Base-by-base conservation (phyloP, 2,329 filamentous ascomycete genomes). In the Xylariaceae sp. region DNA sequence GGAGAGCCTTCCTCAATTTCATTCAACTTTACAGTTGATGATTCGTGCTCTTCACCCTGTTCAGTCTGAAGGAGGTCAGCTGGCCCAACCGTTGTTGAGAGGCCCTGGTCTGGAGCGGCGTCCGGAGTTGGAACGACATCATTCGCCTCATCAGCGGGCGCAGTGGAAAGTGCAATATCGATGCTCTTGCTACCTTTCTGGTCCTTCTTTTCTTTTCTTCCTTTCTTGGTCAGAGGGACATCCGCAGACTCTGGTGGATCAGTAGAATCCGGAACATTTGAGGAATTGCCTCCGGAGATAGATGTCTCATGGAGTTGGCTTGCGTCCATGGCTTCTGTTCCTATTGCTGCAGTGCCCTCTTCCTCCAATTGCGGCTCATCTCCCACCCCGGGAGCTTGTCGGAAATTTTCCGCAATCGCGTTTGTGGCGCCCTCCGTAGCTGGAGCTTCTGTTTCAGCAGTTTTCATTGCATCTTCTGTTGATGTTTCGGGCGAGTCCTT, bases 201-300 rank as follows among this genome's bases (percentile, higher is more conserved):
- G 52, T 67, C 64, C 51, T 64, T 66, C 57, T 67, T 67, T 39
- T 59, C 58, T 50, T 68, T 69, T 46, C 63, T 62, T 38, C 52
- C 51, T 48, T 62, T 62, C 47, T 62, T 61, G 10, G 53, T 51
- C 31, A 27, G 33, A 14, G 9, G 33, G 33, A 15, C 33, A 15
- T 36, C 33, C 22, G 22, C 22, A 27, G 22, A 27, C 7, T 27
- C 22, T 5, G 22, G 22, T 27, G 22, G 4, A 27, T 27, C 22
- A 5, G 22, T 27, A 27, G 22, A 27, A 27, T 27, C 22, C 22
- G 22, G 22, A 27, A 27, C 22, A 27, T 27, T 7, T 4, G 22
- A 36, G 9, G 10, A 36, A 10, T 5, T 12, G 33, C 5, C 15
- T 10, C 33, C 4, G 12, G 12, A 5, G 10, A 36, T 9, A 36